phyloP scores from a whole-genome alignment of 2,329 filamentous ascomycete species.

The Aspergillus uvarum region DNA sequence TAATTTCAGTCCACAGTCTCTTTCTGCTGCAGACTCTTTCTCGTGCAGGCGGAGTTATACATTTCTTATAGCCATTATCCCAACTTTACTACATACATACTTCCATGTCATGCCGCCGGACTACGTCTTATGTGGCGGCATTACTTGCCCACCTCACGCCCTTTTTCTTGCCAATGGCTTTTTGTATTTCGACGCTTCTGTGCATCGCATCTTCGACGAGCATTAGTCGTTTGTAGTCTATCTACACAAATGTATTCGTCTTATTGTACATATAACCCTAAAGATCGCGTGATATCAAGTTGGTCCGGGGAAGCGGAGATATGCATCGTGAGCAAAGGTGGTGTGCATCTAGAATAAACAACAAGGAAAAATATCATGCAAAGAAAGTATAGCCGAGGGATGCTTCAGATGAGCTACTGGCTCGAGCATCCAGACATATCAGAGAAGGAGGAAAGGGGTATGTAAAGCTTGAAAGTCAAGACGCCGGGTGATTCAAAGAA shows the following conservation, averaged over 20 bases:
- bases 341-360: not conserved
- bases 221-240: not conserved
- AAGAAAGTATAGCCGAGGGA: slow-evolving; percentile 2
- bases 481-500: slow-evolving; percentile 3
- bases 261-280: slow-evolving; percentile 6
- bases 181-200: not conserved
- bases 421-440: not conserved
- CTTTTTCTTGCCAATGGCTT: not conserved
- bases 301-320: not conserved
- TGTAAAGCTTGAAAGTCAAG: slow-evolving; percentile 1
- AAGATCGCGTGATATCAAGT: slow-evolving; percentile 1
- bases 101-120: not conserved
- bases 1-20: not conserved
- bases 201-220: not conserved
- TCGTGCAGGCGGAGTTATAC: not conserved
- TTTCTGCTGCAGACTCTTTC: not conserved
- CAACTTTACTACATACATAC: not conserved
- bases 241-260: not conserved
- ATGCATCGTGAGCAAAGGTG: not conserved
- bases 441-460: slow-evolving; percentile 1
- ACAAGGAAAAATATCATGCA: slow-evolving; percentile 1
- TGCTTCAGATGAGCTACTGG: slow-evolving; percentile 1
- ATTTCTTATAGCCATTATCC: not conserved
- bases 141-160: not conserved
- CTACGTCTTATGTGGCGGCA: not conserved